Evolutionary conservation across 2,329 filamentous ascomycete genomes (phyloP), one percentile per base, ranked within the genome.

Genomic region (Colletotrichum agaves): DNA sequence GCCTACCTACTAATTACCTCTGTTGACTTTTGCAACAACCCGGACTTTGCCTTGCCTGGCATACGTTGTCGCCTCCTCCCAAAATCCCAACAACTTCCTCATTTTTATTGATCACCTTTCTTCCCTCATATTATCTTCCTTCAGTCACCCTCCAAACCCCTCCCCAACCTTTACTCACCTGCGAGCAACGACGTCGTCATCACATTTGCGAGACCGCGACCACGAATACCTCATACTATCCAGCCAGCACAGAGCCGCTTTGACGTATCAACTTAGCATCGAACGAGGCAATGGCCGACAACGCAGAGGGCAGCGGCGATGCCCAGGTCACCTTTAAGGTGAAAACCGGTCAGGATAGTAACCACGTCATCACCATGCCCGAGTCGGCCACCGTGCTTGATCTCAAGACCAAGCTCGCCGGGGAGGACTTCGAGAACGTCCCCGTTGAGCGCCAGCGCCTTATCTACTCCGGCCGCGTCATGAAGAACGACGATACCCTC

Each of bases 401-500:
- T 69, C 87, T 99, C 74, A 99, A 99, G 86, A 88, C 87, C 70
- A 97, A 95, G 84, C 90, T 99, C 43, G 88, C 94, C 5, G 87
- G 88, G 35, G 81, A 89, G 65, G 93, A 97, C 74, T 93, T 91
- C 76, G 95, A 97, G 78, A 91, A 97, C 78, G 90, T 97, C 63
- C 91, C 96, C 37, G 86, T 91, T 61, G 93, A 97, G 76, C 89
- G 94, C 73, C 95, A 98, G 82, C 93, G 96, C 69, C 86, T 99
- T 71, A 99, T 99, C 82, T 99, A 98, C 84, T 98, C 95, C 5
- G 96, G 96, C 60, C 91, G 95, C 69, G 95, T 99, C 69, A 89
- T 99, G 83, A 99, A 98, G 84, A 96, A 99, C 78, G 89, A 91
- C 67, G 95, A 99, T 74, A 90, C 92, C 0, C 83, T 99, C 47